Evolutionary conservation across 805 yeast genomes (phyloP).

Genomic region (Cyberlindnera maritima): DNA sequence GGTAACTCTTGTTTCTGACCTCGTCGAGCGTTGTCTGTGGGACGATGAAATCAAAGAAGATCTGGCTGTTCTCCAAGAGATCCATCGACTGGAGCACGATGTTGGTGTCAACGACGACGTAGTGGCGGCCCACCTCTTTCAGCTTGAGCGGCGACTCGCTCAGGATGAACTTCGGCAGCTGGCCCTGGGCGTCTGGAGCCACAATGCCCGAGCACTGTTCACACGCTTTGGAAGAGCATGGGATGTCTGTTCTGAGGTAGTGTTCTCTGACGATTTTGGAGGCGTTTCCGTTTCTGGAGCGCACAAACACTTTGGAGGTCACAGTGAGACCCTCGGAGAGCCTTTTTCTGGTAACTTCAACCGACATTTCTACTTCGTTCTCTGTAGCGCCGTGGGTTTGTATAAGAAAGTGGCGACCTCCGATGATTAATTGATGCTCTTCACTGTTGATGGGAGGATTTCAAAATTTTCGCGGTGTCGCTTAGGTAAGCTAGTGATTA

Average conservation of each 20-base stretch:
- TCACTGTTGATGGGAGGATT: too few species aligned
- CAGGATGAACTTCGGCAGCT: conserved; percentile 62
- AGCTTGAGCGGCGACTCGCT: conserved; percentile 56
- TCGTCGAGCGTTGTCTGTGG: conserved; percentile 96
- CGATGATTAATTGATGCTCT: too few species aligned
- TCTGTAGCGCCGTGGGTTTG: too few species aligned
- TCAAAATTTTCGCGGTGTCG: too few species aligned
- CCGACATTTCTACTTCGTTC: conserved; percentile 7
- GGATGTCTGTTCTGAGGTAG: conserved; percentile 87
- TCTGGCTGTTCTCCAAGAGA: conserved; percentile 69
- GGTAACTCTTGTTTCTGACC: conserved; percentile 81
- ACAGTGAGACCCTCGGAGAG: conserved; percentile 56
- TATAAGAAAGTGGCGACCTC: too few species aligned
- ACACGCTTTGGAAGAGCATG: conserved; percentile 81
- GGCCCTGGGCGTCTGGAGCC: conserved; percentile 65
- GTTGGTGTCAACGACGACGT: conserved; percentile 83
- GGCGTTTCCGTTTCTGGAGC: conserved; percentile 88
- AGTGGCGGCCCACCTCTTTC: conserved; percentile 62
- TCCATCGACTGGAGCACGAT: conserved; percentile 87
- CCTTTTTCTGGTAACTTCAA: conserved; percentile 32
- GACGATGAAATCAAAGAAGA: conserved; percentile 86
- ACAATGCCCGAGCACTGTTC: conserved; percentile 51
- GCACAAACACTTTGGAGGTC: conserved; percentile 85
- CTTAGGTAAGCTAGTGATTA: too few species aligned
- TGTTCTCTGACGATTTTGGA: conserved; percentile 92